phyloP scores from a whole-genome alignment of 2,329 filamentous ascomycete species.

The Aspergillus calidoustus region DNA sequence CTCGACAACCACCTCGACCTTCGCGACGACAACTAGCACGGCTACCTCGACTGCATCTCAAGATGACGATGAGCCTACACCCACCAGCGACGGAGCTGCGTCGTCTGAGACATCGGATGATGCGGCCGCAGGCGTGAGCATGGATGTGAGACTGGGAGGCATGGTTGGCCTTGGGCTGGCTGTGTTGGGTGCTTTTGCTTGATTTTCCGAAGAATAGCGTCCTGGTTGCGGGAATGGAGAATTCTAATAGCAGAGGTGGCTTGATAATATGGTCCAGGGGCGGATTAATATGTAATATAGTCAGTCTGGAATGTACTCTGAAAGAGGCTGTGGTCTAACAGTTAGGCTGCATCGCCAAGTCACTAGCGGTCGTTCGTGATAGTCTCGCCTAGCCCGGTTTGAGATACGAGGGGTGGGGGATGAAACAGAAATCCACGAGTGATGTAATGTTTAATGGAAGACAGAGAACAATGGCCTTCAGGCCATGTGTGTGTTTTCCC shows the following conservation, averaged over 20 bases:
- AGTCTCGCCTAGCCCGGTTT: not conserved
- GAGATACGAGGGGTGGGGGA: not conserved
- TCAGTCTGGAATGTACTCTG: not conserved
- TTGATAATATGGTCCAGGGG: not conserved
- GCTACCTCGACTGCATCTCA: slow-evolving; percentile 1
- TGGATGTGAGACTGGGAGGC: slow-evolving; percentile 1
- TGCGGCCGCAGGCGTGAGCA: slow-evolving; percentile 7
- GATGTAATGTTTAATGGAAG: not conserved
- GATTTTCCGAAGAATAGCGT: not conserved
- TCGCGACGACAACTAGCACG: not conserved
- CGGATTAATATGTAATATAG: not conserved
- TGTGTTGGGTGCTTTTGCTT: slow-evolving; percentile 1
- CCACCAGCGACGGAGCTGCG: not conserved
- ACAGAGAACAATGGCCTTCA: not conserved
- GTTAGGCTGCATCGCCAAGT: not conserved
- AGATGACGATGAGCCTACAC: not conserved
- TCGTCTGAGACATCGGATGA: slow-evolving; percentile 8
- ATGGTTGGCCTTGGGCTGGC: slow-evolving; percentile 11
- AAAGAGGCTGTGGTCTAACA: not conserved
- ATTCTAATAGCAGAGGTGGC: not conserved
- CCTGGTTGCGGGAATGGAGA: not conserved
- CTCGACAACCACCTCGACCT: not conserved
- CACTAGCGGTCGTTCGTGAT: not conserved
- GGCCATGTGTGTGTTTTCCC: not conserved
- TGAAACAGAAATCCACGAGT: not conserved